Conservation (phyloP, 306 rosid genomes). For the Lupinus albus region DNA sequence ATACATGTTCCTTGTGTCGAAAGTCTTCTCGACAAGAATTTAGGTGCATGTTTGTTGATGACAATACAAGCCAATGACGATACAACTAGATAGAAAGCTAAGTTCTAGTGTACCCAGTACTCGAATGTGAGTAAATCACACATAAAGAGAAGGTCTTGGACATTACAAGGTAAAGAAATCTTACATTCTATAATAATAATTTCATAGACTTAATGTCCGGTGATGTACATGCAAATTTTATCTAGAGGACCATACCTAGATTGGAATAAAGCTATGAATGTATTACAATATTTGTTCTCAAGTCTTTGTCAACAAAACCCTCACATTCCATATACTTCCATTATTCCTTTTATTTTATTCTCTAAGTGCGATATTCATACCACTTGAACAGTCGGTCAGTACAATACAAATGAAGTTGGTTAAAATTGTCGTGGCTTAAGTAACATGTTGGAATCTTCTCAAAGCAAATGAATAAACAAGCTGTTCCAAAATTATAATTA, state of each 20-base stretch:
- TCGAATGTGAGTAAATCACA: too few relatives aligned
- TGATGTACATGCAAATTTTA: conserved; percentile 38
- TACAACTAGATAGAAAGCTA: too few relatives aligned
- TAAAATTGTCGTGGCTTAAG: conserved; percentile 37
- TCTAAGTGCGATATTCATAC: not conserved
- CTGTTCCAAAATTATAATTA: too few relatives aligned
- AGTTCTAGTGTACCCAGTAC: too few relatives aligned
- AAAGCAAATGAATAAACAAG: not conserved
- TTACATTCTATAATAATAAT: too few relatives aligned
- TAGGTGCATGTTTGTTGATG: too few relatives aligned
- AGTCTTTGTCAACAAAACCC: conserved; percentile 34
- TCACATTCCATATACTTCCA: not conserved
- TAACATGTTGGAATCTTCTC: conserved; percentile 31
- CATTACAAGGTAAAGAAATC: too few relatives aligned
- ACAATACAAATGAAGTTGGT: conserved; percentile 13
- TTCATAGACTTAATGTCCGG: too few relatives aligned
- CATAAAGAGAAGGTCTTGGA: too few relatives aligned
- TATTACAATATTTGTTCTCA: conserved; percentile 17
- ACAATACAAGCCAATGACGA: too few relatives aligned
- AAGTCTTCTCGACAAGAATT: too few relatives aligned
- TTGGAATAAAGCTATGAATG: conserved; percentile 5
- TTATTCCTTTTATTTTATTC: conserved; percentile 2
- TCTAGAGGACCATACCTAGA: conserved; percentile 26
- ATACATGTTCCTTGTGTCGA: too few relatives aligned
- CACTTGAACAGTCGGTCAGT: not conserved